Percentiles rank a stretch among this genome's conserved stretches.
Evolutionary conservation across 768 basidiomycete genomes (phyloP).

Genomic region (Kwoniella sp.): DNA sequence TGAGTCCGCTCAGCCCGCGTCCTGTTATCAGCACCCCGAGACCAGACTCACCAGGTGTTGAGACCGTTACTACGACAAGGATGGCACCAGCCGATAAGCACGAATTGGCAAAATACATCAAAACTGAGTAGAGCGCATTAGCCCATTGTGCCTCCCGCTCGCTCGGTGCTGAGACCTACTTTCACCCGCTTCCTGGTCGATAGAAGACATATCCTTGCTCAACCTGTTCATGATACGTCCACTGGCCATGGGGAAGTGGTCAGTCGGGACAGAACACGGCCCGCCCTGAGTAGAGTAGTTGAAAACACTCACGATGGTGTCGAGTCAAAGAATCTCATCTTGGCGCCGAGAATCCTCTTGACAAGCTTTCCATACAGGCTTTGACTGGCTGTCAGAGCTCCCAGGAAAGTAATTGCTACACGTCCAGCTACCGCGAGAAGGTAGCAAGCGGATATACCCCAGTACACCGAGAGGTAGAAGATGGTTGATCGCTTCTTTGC

Average conservation of each 20-base stretch:
- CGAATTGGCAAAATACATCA: conserved; percentile 40
- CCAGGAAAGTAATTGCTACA: conserved; percentile 36
- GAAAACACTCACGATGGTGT: conserved; percentile 30
- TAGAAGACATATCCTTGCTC: conserved; percentile 74
- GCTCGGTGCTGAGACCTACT: conserved; percentile 28
- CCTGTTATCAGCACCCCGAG: neutral
- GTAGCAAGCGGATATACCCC: conserved; percentile 33
- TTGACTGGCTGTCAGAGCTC: conserved; percentile 37
- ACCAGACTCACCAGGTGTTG: conserved; percentile 43
- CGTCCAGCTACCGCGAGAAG: conserved; percentile 38
- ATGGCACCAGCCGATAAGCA: conserved; percentile 44
- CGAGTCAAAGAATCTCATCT: conserved; percentile 44
- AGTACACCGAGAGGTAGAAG: conserved; percentile 44
- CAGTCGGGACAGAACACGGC: neutral
- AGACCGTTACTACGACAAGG: conserved; percentile 44
- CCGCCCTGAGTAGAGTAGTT: neutral
- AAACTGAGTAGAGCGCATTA: conserved; percentile 8
- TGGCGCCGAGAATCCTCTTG: conserved; percentile 47
- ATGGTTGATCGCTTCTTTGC: conserved; percentile 21
- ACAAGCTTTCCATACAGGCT: conserved; percentile 46
- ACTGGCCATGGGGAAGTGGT: conserved; percentile 52
- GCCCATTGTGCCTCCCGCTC: neutral
- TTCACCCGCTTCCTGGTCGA: conserved; percentile 56
- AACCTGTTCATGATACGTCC: conserved; percentile 77
- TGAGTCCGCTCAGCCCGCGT: neutral